Evolutionary conservation across 345 rosid species (phyloP).

Genomic region (Gossypium raimondii): DNA sequence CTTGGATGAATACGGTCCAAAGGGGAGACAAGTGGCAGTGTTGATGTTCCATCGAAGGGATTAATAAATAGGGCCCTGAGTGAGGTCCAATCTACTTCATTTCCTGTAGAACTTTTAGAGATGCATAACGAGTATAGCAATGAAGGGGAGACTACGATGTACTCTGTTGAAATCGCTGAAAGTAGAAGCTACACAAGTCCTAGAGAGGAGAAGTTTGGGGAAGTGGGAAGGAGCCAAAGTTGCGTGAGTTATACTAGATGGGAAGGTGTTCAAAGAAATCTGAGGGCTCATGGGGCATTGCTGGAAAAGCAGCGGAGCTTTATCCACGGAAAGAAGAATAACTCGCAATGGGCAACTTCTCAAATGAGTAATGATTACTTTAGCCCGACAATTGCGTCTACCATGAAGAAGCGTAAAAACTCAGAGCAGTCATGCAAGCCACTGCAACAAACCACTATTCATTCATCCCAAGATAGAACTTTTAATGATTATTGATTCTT

Average conservation of each 20-base stretch:
- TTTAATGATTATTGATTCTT: constrained; percentile 32
- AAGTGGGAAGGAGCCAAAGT: constrained; percentile 83
- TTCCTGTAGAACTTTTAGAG: constrained; percentile 38
- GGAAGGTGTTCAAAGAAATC: constrained; percentile 52
- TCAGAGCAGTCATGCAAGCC: constrained; percentile 40
- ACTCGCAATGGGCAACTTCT: constrained; percentile 68
- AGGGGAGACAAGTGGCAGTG: constrained; percentile 21
- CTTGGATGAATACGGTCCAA: constrained; percentile 25
- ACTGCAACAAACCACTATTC: constrained; percentile 39
- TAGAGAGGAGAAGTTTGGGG: constrained; percentile 52
- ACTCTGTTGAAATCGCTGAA: constrained; percentile 91
- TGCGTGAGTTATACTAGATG: constrained; percentile 69
- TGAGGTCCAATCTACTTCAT: constrained; percentile 54
- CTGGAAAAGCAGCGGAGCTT: constrained; percentile 24
- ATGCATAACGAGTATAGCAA: constrained; percentile 50
- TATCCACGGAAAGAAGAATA: constrained; percentile 44
- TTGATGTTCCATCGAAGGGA: constrained; percentile 44
- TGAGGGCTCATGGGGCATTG: constrained; percentile 40
- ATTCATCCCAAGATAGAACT: constrained; percentile 73
- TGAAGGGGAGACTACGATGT: constrained; percentile 77
- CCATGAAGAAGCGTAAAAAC: constrained; percentile 71
- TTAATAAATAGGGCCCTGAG: constrained; percentile 50
- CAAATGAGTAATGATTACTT: constrained; percentile 86
- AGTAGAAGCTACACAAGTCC: constrained; percentile 87
- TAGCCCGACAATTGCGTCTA: constrained; percentile 79